Base-by-base conservation (phyloP, 2,329 filamentous ascomycete species). In the Aspergillus phoenicis region DNA sequence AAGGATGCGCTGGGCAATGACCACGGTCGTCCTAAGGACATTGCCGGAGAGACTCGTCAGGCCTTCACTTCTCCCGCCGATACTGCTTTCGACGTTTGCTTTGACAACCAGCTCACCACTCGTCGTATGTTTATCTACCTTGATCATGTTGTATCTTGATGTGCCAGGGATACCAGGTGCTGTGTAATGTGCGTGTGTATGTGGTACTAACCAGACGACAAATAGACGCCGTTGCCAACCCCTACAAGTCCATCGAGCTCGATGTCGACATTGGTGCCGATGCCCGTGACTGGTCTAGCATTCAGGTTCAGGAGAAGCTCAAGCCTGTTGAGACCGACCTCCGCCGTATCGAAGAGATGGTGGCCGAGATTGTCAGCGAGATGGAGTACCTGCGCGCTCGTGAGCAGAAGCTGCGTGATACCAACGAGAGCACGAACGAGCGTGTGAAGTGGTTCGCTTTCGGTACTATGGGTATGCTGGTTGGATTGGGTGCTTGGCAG, bases 371-470 rank as follows among this genome's bases (percentile, higher is more conserved):
- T 66, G 94, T 97, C 52, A 80, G 80, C 65, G 94, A 98, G 84
- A 96, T 99, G 94, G 94, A 98, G 67, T 99, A 98, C 81, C 86
- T 99, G 71, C 87, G 95, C 67, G 72, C 79, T 41, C 87, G 95
- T 71, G 95, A 99, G 84, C 93, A 97, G 86, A 96, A 92, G 83
- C 85, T 99, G 71, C 86, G 95, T 77, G 94, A 99, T 81, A 99
- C 95, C 70, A 99, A 99, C 80, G 95, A 99, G 89, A 98, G 94
- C 84, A 99, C 95, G 68, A 99, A 99, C 81, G 95, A 91, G 81
- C 87, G 95, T 62, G 95, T 99, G 73, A 99, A 98, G 84, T 98
- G 92, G 93, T 99, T 99, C 80, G 94, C 94, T 52, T 88, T 97
- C 76, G 87, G 89, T 67, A 98, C 94, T 28, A 98, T 97, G 81